A percentile compares a stretch with the other conserved stretches of the same genome.
Conservation (phyloP, 352 stramenopile species). For the Phytophthora niederhauseri region DNA sequence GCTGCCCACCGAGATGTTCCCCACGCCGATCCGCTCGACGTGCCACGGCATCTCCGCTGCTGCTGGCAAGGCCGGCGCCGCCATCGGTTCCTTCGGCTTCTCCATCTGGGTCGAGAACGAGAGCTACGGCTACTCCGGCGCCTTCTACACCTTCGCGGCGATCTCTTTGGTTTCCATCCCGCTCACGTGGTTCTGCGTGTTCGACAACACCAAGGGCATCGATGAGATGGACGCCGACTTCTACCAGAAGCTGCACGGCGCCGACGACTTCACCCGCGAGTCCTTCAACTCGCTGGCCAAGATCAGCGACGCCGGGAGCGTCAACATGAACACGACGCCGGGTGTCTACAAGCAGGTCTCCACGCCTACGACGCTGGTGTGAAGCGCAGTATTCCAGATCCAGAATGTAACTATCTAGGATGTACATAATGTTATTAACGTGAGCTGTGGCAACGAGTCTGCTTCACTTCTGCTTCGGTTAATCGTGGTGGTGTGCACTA, state of each 20-base stretch:
- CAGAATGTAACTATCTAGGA: conserved; percentile 6
- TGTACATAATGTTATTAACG: conserved; percentile 18
- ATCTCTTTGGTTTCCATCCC: conserved; percentile 52
- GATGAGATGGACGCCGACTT: conserved; percentile 46
- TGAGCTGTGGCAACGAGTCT: neutral
- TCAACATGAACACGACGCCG: conserved; percentile 8
- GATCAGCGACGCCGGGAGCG: conserved; percentile 7
- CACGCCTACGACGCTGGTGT: conserved; percentile 12
- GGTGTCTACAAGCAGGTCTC: conserved; percentile 8
- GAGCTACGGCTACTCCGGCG: conserved; percentile 47
- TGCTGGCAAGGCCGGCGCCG: conserved; percentile 79
- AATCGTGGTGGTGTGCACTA: neutral
- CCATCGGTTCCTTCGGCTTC: conserved; percentile 58
- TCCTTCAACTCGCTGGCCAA: conserved; percentile 14
- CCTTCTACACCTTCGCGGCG: conserved; percentile 52
- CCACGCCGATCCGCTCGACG: conserved; percentile 77
- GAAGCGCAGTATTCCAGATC: conserved; percentile 4
- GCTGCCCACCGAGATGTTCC: conserved; percentile 83
- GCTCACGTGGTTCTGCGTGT: conserved; percentile 56
- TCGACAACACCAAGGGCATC: conserved; percentile 48
- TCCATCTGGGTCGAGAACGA: conserved; percentile 54
- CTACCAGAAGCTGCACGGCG: conserved; percentile 12
- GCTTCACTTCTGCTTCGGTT: neutral
- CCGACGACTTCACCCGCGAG: conserved; percentile 17
- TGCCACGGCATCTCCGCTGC: conserved; percentile 89